A percentile compares a stretch with the other conserved stretches of the same genome.
Conservation (phyloP, 768 basidiomycete species). For the Leccinum truebloodii region DNA sequence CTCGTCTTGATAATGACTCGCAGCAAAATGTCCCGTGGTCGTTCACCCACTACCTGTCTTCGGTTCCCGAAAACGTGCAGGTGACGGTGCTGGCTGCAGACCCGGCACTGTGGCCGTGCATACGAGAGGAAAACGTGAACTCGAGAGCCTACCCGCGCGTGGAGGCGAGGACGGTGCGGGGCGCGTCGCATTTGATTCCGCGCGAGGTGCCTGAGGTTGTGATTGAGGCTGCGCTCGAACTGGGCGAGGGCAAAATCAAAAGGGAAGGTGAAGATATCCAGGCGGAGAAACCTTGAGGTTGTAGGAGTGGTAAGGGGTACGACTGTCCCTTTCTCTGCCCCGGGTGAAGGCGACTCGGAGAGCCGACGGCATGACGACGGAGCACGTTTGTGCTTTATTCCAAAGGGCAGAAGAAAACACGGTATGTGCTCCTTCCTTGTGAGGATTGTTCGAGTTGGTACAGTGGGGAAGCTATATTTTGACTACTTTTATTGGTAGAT, state of each 20-base stretch:
- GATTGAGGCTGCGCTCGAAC: conserved; percentile 15
- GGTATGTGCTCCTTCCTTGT: too few species aligned
- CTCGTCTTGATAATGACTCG: background rate
- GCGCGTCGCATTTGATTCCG: conserved; percentile 15
- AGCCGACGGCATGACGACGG: too few species aligned
- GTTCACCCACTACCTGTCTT: conserved; percentile 10
- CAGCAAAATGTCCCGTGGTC: conserved; percentile 28
- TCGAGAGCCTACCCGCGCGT: conserved; percentile 10
- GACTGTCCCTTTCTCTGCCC: too few species aligned
- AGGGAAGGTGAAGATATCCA: too few species aligned
- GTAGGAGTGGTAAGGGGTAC: too few species aligned
- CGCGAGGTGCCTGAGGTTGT: conserved; percentile 16
- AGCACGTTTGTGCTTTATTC: too few species aligned
- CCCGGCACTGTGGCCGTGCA: conserved; percentile 3
- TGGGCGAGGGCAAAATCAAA: background rate
- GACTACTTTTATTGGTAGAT: too few species aligned
- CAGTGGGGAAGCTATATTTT: too few species aligned
- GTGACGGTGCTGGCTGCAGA: conserved; percentile 16
- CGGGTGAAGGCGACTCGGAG: too few species aligned
- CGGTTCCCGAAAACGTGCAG: conserved; percentile 9
- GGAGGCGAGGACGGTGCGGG: conserved; percentile 6
- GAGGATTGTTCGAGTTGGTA: too few species aligned
- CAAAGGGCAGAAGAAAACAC: too few species aligned
- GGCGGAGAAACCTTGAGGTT: too few species aligned
- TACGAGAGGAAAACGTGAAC: background rate